A percentile compares a stretch with the other conserved stretches of the same genome.
Evolutionary conservation across 495 filamentous ascomycete genomes (phyloP).

Genomic region (Xylaria grammica): DNA sequence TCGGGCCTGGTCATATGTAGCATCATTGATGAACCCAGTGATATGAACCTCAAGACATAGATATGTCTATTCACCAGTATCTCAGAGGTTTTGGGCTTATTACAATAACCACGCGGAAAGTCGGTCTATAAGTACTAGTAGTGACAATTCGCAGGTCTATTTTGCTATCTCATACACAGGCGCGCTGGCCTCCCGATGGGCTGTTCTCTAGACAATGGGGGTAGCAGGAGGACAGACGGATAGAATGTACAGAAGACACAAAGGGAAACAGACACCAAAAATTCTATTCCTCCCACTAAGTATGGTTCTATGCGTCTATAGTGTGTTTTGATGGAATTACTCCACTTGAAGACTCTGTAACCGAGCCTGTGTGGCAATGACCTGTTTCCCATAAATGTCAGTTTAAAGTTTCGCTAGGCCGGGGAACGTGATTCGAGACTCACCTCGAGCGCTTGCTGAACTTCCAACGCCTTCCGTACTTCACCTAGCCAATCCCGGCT

Average conservation of each 20-base stretch:
- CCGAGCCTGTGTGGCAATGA: constrained; percentile 66
- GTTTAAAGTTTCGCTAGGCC: neutral
- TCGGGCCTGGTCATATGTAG: too few relatives aligned
- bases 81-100: neutral
- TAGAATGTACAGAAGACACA: constrained; percentile 19
- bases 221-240: neutral
- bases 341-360: constrained; percentile 65
- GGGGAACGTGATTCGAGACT: constrained; percentile 39
- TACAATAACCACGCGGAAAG: neutral
- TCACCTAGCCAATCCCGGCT: constrained; percentile 92
- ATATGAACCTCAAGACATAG: too few relatives aligned
- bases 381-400: constrained; percentile 37
- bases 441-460: constrained; percentile 94
- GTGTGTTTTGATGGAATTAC: constrained; percentile 30
- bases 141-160: constrained; percentile 11
- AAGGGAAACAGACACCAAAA: constrained; percentile 6
- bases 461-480: constrained; percentile 86
- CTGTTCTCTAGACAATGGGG: neutral
- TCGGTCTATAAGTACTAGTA: neutral
- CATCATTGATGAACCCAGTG: too few relatives aligned
- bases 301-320: constrained; percentile 24
- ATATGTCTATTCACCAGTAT: too few relatives aligned
- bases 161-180: constrained; percentile 24
- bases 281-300: neutral
- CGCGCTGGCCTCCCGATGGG: neutral